These are phyloP conservation scores for Lupinus albus DNA, from an alignment of 306 rosid genomes.

Conservation along the genomic window DNA sequence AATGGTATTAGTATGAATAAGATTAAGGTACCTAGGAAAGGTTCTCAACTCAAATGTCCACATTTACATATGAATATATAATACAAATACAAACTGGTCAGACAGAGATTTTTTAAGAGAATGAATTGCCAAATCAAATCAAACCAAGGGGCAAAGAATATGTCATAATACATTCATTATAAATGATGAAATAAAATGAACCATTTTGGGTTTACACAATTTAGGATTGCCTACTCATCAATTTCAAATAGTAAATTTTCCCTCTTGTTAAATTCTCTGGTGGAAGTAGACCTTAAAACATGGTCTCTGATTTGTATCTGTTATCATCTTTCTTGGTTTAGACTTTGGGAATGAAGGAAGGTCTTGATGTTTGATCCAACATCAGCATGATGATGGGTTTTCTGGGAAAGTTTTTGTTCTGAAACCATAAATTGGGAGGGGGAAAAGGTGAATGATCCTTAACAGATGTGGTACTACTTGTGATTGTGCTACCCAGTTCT, in stretches of 20 bases:
- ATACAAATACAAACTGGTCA: background rate
- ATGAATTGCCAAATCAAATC: background rate
- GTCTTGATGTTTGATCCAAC: slow-evolving; percentile 35
- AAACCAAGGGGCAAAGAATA: slow-evolving; percentile 35
- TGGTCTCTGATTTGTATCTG: slow-evolving; percentile 46
- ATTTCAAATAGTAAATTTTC: slow-evolving; percentile 45
- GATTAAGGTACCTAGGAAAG: background rate
- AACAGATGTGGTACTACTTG: slow-evolving; percentile 54
- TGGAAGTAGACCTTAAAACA: slow-evolving; percentile 64
- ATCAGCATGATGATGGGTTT: slow-evolving; percentile 39
- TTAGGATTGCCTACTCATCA: slow-evolving; percentile 40
- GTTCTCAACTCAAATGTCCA: background rate
- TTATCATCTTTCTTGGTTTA: slow-evolving; percentile 44
- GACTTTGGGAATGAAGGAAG: slow-evolving; percentile 62
- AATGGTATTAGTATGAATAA: background rate
- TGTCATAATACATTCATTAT: slow-evolving; percentile 29
- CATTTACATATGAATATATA: background rate
- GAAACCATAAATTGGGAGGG: slow-evolving; percentile 43
- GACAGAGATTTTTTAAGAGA: slow-evolving; percentile 11
- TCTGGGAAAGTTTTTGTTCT: slow-evolving; percentile 38
- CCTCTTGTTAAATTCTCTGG: slow-evolving; percentile 58
- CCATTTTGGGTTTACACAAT: slow-evolving; percentile 28
- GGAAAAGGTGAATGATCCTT: slow-evolving; percentile 53
- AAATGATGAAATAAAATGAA: slow-evolving; percentile 26
- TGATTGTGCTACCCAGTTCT: slow-evolving; percentile 44